phyloP scores from a whole-genome alignment of 2,329 filamentous ascomycete species.

The Akanthomyces lecanii region DNA sequence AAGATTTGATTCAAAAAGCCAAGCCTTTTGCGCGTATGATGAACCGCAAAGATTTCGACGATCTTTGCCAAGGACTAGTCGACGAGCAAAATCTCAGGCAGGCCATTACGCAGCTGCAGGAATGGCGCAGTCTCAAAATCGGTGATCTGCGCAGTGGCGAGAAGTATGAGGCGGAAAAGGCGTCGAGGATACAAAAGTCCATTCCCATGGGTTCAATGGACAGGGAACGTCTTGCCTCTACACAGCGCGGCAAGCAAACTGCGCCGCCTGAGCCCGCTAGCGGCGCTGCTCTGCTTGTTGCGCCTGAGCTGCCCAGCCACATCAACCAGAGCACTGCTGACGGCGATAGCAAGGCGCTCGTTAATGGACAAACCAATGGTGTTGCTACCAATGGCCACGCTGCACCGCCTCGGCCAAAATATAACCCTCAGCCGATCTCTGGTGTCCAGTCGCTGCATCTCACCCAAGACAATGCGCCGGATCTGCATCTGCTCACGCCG shows the following conservation, averaged over 20 bases:
- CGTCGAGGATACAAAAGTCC: conserved; percentile 63
- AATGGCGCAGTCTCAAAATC: conserved; percentile 84
- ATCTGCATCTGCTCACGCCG: conserved; percentile 77
- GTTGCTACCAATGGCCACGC: conserved; percentile 31
- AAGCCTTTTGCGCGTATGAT: conserved; percentile 97
- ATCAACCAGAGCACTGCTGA: conserved; percentile 32
- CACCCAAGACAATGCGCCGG: conserved; percentile 70
- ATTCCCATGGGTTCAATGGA: conserved; percentile 79
- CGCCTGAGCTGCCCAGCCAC: conserved; percentile 67
- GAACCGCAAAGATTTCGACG: conserved; percentile 87
- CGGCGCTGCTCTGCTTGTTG: conserved; percentile 71
- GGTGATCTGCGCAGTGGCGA: conserved; percentile 81
- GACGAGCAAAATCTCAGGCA: conserved; percentile 89
- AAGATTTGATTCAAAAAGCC: conserved; percentile 83
- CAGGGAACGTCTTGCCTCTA: conserved; percentile 68
- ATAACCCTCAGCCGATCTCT: conserved; percentile 52
- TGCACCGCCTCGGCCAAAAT: conserved; percentile 43
- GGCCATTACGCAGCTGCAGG: conserved; percentile 85
- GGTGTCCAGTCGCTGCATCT: conserved; percentile 63
- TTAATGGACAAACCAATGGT: conserved; percentile 48
- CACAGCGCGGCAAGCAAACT: conserved; percentile 64
- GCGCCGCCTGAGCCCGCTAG: conserved; percentile 66
- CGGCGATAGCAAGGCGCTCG: conserved; percentile 49
- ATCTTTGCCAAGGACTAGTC: conserved; percentile 76
- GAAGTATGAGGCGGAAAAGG: conserved; percentile 89